phyloP scores from a whole-genome alignment of 768 basidiomycete species.

The Amanita phalloides region DNA sequence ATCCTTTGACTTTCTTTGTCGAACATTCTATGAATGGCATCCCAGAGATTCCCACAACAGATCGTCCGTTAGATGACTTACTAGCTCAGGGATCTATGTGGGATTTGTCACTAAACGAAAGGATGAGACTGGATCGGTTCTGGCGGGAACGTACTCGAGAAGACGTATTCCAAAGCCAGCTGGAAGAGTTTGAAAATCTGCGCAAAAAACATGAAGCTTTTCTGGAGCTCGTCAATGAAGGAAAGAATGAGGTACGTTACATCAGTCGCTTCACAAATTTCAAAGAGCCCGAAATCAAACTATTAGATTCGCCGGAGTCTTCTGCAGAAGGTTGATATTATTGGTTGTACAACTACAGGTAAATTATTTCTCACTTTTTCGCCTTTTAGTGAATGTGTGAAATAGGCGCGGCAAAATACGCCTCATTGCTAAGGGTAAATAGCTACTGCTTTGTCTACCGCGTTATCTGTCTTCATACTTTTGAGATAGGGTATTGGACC shows the following conservation, averaged over 20 bases:
- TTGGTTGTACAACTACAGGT: constrained; percentile 77
- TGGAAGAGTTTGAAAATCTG: constrained; percentile 33
- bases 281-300: neutral
- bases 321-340: constrained; percentile 43
- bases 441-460: neutral
- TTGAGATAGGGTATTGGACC: constrained; percentile 41
- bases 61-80: constrained; percentile 28
- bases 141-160: constrained; percentile 38
- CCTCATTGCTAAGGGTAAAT: constrained; percentile 41
- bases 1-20: constrained; percentile 22
- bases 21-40: constrained; percentile 21
- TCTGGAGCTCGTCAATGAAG: constrained; percentile 29
- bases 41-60: constrained; percentile 25
- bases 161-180: constrained; percentile 11
- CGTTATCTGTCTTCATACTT: neutral
- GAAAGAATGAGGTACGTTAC: constrained; percentile 42
- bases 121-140: constrained; percentile 27
- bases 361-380: neutral
- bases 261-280: neutral
- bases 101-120: constrained; percentile 41
- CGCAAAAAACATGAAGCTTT: constrained; percentile 18
- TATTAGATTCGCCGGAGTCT: constrained; percentile 44
- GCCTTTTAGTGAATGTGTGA: neutral
- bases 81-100: constrained; percentile 33
- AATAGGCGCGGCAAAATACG: constrained; percentile 58